These are phyloP conservation scores for Fremontodendron californicum DNA, from an alignment of 345 rosid genomes.

Conservation along the genomic window DNA sequence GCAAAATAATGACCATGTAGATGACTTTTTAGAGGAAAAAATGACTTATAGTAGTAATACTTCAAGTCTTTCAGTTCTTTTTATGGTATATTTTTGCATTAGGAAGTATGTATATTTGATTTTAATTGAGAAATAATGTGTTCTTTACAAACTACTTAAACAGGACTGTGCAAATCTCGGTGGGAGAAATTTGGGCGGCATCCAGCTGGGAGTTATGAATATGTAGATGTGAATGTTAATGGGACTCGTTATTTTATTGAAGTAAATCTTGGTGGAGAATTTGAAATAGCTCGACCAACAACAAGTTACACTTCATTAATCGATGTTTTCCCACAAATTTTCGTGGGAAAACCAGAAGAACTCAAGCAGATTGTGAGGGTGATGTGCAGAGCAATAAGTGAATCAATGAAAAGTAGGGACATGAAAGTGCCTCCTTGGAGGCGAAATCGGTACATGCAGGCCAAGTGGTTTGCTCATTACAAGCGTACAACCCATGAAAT, in stretches of 20 bases:
- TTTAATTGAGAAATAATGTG: neutral
- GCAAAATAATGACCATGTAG: no score
- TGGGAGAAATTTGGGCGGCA: slow-evolving; percentile 64
- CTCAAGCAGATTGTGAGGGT: slow-evolving; percentile 55
- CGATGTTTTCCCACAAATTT: slow-evolving; percentile 41
- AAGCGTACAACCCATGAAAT: slow-evolving; percentile 53
- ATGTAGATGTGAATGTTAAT: slow-evolving; percentile 46
- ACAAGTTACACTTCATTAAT: slow-evolving; percentile 38
- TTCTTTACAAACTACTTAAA: neutral
- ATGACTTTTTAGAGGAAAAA: no score
- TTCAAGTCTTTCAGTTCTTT: neutral
- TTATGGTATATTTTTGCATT: neutral
- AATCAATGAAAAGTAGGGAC: slow-evolving; percentile 47
- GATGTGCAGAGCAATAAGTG: slow-evolving; percentile 55
- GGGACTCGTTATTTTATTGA: slow-evolving; percentile 58
- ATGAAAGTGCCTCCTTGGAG: slow-evolving; percentile 84
- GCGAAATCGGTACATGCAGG: slow-evolving; percentile 65
- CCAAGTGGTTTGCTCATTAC: slow-evolving; percentile 70
- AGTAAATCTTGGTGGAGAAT: slow-evolving; percentile 46
- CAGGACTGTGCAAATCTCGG: slow-evolving; percentile 76
- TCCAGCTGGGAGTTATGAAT: slow-evolving; percentile 66
- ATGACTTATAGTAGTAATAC: no score
- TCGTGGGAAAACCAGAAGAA: slow-evolving; percentile 48
- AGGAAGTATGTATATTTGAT: neutral
- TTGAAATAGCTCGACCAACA: slow-evolving; percentile 70